phyloP scores from a whole-genome alignment of 148 eudicot species.

The Simmondsia chinensis region DNA sequence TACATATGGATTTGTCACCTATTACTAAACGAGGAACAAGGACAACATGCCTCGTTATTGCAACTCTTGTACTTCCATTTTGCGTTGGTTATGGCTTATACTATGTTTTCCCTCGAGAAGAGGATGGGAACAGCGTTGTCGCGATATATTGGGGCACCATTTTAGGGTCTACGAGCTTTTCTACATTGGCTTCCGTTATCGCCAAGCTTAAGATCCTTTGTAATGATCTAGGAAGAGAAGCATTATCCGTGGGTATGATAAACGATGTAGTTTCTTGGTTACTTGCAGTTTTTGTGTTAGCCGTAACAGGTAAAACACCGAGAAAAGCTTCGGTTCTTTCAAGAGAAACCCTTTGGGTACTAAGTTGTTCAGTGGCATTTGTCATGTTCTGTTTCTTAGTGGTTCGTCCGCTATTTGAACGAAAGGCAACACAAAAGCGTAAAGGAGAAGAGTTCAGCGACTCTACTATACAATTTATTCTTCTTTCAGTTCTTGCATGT shows the following conservation, averaged over 20 bases:
- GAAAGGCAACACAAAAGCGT: conserved; percentile 8
- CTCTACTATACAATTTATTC: conserved; percentile 14
- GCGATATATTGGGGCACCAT: conserved; percentile 27
- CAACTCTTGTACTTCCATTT: no score
- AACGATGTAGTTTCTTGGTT: conserved; percentile 18
- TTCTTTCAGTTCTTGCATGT: conserved; percentile 24
- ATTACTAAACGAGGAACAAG: neutral
- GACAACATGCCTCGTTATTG: no score
- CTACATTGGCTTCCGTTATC: conserved; percentile 19
- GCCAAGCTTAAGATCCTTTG: conserved; percentile 23
- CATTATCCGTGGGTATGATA: conserved; percentile 12
- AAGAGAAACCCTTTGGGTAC: neutral
- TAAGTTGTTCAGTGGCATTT: conserved; percentile 2
- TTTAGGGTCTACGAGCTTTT: conserved; percentile 17
- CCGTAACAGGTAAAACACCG: conserved; percentile 2
- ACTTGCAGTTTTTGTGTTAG: conserved; percentile 6
- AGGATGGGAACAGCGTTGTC: no score
- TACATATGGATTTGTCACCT: conserved; percentile 6
- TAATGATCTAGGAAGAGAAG: conserved; percentile 16
- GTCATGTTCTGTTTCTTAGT: conserved; percentile 8
- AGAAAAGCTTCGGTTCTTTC: neutral
- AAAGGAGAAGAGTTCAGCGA: conserved; percentile 32
- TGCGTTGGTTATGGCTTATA: no score
- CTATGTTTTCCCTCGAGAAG: no score
- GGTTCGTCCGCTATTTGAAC: conserved; percentile 25